Evolutionary conservation across 2,329 filamentous ascomycete species (phyloP).

Genomic region (Colletotrichum theobromicola): DNA sequence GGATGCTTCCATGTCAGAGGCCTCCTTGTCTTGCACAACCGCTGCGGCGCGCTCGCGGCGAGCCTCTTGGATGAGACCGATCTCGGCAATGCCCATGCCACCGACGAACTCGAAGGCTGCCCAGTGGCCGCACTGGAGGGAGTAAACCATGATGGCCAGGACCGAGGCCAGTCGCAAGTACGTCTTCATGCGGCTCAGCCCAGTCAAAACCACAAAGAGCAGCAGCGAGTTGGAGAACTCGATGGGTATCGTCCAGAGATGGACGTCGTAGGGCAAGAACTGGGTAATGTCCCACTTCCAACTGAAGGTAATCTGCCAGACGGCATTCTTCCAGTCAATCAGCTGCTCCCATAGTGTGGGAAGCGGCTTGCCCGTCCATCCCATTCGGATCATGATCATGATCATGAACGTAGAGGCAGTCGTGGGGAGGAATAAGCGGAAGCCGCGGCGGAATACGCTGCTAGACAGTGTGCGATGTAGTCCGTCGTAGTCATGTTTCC

Average conservation of each 20-base stretch:
- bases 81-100: constrained; percentile 50
- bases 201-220: constrained; percentile 44
- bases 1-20: constrained; percentile 6
- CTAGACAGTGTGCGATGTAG: constrained; percentile 47
- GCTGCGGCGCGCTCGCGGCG: neutral
- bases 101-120: constrained; percentile 50
- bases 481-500: constrained; percentile 39
- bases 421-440: constrained; percentile 52
- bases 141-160: constrained; percentile 41
- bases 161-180: constrained; percentile 33
- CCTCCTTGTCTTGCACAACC: constrained; percentile 20
- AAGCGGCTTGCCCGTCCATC: constrained; percentile 30
- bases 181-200: constrained; percentile 36
- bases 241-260: constrained; percentile 55
- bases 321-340: constrained; percentile 29
- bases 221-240: constrained; percentile 52
- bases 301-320: constrained; percentile 28
- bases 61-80: constrained; percentile 40
- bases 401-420: constrained; percentile 46
- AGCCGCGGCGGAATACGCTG: constrained; percentile 50
- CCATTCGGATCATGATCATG: constrained; percentile 36
- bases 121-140: constrained; percentile 42
- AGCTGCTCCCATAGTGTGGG: constrained; percentile 29
- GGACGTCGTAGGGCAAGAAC: constrained; percentile 40
- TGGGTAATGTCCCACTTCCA: constrained; percentile 34